Evolutionary conservation across 495 filamentous ascomycete species (phyloP).

Genomic region (Annulohypoxylon bovei): DNA sequence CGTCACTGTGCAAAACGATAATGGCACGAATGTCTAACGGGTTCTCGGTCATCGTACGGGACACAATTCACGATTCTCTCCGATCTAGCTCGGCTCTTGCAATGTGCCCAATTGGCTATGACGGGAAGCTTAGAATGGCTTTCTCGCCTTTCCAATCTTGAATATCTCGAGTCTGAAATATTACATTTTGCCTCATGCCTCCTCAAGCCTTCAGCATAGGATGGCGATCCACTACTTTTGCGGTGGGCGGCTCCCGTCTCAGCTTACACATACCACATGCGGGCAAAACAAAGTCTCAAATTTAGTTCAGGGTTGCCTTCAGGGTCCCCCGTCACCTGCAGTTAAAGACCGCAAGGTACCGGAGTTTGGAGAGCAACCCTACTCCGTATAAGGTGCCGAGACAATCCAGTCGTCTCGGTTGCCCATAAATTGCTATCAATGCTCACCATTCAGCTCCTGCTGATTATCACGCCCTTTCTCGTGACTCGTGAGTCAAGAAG

Average conservation of each 20-base stretch:
- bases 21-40: slow-evolving; percentile 42
- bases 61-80: slow-evolving; percentile 38
- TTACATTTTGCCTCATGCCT: slow-evolving; percentile 9
- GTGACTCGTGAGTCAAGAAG: slow-evolving; percentile 29
- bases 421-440: slow-evolving; percentile 39
- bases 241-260: slow-evolving; percentile 15
- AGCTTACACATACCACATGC: slow-evolving; percentile 36
- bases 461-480: slow-evolving; percentile 36
- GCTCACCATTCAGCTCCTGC: slow-evolving; percentile 32
- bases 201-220: background rate
- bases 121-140: slow-evolving; percentile 5
- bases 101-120: slow-evolving; percentile 13
- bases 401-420: background rate
- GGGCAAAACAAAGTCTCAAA: slow-evolving; percentile 19
- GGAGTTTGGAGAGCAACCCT: slow-evolving; percentile 27
- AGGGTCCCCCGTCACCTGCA: slow-evolving; percentile 34
- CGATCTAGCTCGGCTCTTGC: slow-evolving; percentile 42
- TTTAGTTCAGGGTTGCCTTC: slow-evolving; percentile 28
- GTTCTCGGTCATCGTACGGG: slow-evolving; percentile 36
- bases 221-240: background rate
- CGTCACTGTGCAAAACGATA: slow-evolving; percentile 36
- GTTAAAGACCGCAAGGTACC: slow-evolving; percentile 30
- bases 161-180: slow-evolving; percentile 17
- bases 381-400: slow-evolving; percentile 32
- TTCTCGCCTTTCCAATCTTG: slow-evolving; percentile 6